phyloP scores from a whole-genome alignment of 2,329 filamentous ascomycete genomes.

The Trichophyton rubrum region DNA sequence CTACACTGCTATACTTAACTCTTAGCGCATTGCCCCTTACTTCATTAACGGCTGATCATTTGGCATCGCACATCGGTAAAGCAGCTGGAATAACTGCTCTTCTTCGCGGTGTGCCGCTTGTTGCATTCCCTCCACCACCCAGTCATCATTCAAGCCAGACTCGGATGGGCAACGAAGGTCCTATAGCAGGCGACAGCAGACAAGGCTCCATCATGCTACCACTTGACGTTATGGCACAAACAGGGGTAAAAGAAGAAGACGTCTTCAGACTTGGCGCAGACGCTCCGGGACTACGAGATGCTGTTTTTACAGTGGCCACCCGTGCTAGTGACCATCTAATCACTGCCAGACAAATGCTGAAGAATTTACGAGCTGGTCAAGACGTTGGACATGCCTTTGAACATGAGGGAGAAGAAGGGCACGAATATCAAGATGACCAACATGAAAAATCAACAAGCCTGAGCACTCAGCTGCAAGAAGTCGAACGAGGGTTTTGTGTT shows the following conservation, averaged over 20 bases:
- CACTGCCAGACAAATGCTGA: slow-evolving; percentile 83
- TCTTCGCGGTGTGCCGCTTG: slow-evolving; percentile 71
- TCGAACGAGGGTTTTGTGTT: slow-evolving; percentile 61
- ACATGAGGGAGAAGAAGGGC: slow-evolving; percentile 64
- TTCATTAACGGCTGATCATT: slow-evolving; percentile 76
- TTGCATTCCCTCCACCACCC: slow-evolving; percentile 62
- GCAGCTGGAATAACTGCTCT: slow-evolving; percentile 78
- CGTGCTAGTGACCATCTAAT: slow-evolving; percentile 92
- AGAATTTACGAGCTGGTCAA: slow-evolving; percentile 59
- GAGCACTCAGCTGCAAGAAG: slow-evolving; percentile 33
- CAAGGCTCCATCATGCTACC: slow-evolving; percentile 66
- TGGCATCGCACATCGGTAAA: slow-evolving; percentile 91
- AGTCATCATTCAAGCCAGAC: slow-evolving; percentile 43
- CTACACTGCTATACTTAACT: slow-evolving; percentile 78
- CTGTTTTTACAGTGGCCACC: slow-evolving; percentile 83
- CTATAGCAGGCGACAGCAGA: slow-evolving; percentile 22
- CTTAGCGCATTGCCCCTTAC: slow-evolving; percentile 66
- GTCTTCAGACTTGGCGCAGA: slow-evolving; percentile 67
- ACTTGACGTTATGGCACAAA: slow-evolving; percentile 76
- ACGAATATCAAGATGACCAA: slow-evolving; percentile 34
- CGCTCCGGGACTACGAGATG: slow-evolving; percentile 74
- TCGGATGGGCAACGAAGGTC: slow-evolving; percentile 27
- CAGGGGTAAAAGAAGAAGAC: slow-evolving; percentile 73
- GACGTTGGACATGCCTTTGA: slow-evolving; percentile 79
- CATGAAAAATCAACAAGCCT: slow-evolving; percentile 26